Conservation (phyloP, 331 rosid species). For the Cucumis variabilis region DNA sequence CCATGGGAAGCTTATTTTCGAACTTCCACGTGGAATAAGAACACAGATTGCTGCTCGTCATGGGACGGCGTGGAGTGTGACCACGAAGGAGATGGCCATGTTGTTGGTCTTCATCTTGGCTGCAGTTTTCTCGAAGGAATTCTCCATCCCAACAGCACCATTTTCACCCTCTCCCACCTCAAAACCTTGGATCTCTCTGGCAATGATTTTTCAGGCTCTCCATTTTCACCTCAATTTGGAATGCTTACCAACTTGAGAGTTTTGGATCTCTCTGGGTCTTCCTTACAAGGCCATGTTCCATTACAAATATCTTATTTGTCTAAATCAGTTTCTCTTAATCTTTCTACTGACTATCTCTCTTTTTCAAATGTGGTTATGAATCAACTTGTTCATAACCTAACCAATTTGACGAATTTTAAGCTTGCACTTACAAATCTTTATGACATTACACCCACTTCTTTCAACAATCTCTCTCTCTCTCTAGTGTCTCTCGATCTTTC, state of each 20-base stretch:
- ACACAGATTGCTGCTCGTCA: not conserved
- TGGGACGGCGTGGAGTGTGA: conserved; percentile 20
- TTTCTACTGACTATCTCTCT: not conserved
- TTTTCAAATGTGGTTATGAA: not conserved
- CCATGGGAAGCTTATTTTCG: too few species aligned
- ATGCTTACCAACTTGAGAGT: not conserved
- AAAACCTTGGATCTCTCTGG: not conserved
- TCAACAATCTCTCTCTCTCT: not conserved
- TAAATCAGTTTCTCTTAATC: not conserved
- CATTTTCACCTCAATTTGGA: conserved; percentile 6
- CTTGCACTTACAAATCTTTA: not conserved
- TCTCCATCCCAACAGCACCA: conserved; percentile 2
- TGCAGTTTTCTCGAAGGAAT: not conserved
- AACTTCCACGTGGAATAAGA: not conserved
- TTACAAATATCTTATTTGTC: too few species aligned
- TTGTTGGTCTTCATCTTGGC: conserved; percentile 7
- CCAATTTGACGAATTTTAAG: not conserved
- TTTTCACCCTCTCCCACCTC: conserved; percentile 19
- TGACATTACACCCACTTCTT: not conserved
- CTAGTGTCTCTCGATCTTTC: not conserved
- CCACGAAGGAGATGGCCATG: not conserved
- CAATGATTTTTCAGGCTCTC: not conserved
- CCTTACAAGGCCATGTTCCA: not conserved
- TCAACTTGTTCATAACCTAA: not conserved
- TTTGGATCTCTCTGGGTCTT: not conserved